A percentile compares a stretch with the other conserved stretches of the same genome.
Conservation (phyloP, 1,284 basidiomycete genomes). For the Rugosomyces carneus region DNA sequence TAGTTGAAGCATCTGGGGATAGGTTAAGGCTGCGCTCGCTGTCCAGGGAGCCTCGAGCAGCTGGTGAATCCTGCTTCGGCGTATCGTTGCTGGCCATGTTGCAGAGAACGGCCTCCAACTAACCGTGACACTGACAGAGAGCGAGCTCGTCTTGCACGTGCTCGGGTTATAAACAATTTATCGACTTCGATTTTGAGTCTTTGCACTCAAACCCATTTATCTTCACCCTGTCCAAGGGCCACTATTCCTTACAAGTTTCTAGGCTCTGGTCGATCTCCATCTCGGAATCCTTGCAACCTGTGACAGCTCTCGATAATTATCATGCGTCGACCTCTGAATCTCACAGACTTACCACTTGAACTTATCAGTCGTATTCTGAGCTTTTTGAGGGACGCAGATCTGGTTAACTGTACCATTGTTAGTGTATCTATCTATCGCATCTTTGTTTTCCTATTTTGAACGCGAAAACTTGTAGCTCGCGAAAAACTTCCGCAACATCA, state of each 20-base stretch:
- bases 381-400: slow-evolving; percentile 31
- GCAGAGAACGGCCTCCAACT: not conserved
- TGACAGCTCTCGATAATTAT: not conserved
- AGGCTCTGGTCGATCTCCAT: too few relatives aligned
- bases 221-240: too few relatives aligned
- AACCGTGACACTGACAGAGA: not conserved
- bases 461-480: slow-evolving; percentile 27
- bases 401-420: slow-evolving; percentile 31
- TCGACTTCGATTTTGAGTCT: too few relatives aligned
- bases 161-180: slow-evolving; percentile 3
- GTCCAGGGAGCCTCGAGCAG: slow-evolving; percentile 29
- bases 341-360: slow-evolving; percentile 35
- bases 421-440: slow-evolving; percentile 3
- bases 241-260: too few relatives aligned
- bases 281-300: not conserved
- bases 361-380: slow-evolving; percentile 35
- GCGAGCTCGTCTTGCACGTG: slow-evolving; percentile 1
- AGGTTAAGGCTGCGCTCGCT: slow-evolving; percentile 27
- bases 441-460: slow-evolving; percentile 6
- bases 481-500: slow-evolving; percentile 30
- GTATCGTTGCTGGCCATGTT: slow-evolving; percentile 17
- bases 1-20: slow-evolving; percentile 21
- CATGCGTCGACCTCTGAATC: not conserved
- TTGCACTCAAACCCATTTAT: too few relatives aligned
- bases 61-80: slow-evolving; percentile 12